Evolutionary conservation across 2,329 filamentous ascomycete species (phyloP), one percentile per base, ranked within the genome.

Genomic region (Aspergillus ibericus): DNA sequence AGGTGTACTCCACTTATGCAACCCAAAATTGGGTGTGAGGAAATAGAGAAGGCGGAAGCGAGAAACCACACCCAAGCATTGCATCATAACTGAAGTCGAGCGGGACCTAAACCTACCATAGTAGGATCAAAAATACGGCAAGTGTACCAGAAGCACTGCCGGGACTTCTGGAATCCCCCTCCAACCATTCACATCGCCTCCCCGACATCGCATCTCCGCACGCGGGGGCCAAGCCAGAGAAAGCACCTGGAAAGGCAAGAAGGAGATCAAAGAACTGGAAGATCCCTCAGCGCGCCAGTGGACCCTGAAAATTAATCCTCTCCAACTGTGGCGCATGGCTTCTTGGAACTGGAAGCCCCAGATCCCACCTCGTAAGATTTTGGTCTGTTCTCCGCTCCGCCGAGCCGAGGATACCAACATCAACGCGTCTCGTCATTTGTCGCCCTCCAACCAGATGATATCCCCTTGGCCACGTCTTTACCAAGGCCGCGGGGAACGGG

Each of bases 361-460:
- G 27, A 50, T 18, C 35, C 16, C 7, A 34, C 38, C 36, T 16
- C 48, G 15, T 22, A 22, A 29, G 44, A 34, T 25, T 36, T 55
- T 22, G 16, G 32, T 50, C 25, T 18, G 22, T 51, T 51, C 38
- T 63, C 63, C 63, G 61, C 61, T 65, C 63, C 59, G 61, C 63
- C 63, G 63, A 63, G 49, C 63, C 63, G 58, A 60, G 25, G 36
- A 25, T 47, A 47, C 10, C n/a, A 40, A 16, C 13, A 25, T 25
- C n/a, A 32, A 16, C 22, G 15, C 44, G 44, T n/a, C 44, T 29
- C 22, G 25, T 32, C 44, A 47, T 47, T 47, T 47, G 44, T 47
- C 25, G 13, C 10, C 15, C 13, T 18, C 42, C 44, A 47, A 25
- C 6, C 44, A 47, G 25, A 25, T 12, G n/a, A n/a, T 27, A 47